Evolutionary conservation across 768 basidiomycete species (phyloP), one percentile per base, ranked within the genome.

Genomic region (Lentinus brumalis): DNA sequence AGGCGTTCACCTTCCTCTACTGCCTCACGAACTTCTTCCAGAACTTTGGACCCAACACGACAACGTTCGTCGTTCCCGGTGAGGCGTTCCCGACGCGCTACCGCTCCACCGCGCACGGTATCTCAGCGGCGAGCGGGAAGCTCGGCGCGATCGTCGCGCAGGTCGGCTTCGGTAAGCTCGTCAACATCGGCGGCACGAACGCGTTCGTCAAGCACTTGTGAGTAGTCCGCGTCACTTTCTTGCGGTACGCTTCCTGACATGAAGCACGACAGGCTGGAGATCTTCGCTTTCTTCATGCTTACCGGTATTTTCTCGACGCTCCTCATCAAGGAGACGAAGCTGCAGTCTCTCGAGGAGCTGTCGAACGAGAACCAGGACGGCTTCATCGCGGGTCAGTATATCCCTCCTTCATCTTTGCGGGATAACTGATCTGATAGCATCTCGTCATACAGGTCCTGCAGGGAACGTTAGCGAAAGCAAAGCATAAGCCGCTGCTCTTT

Each of bases 1-100:
- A 84, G 39, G 90, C 80, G 2, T 93, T 94, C 71, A 86, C 92
- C 51, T 88, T 89, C 77, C 82, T 92, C 30, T 94, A 94, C 77
- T 91, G 91, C 71, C 77, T 94, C n/a, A 83, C 91, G 67, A 89
- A 91, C 71, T 92, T 92, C 78, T 92, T 93, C 88, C 88, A 91
- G 77, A 94, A 94, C 76, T 94, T 92, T 63, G 92, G 90, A 2
- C 89, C 88, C 10, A 91, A 92, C 66, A 83, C 82, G 0, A 93
- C 90, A 0, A 92, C 91, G 0, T 94, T 94, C 73, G 65, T 93
- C 56, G 77, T 93, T 4, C 91, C 92, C 0, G 91, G 89, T 64
- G 93, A 95, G 71, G 82, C 79, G 29, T 94, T 92, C 84, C 92
- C 92, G 1, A 95, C 92, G 1, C 89, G 93, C 50, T 93, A 94